phyloP scores from a whole-genome alignment of 805 yeast genomes.

The Barnettozyma siamensis region DNA sequence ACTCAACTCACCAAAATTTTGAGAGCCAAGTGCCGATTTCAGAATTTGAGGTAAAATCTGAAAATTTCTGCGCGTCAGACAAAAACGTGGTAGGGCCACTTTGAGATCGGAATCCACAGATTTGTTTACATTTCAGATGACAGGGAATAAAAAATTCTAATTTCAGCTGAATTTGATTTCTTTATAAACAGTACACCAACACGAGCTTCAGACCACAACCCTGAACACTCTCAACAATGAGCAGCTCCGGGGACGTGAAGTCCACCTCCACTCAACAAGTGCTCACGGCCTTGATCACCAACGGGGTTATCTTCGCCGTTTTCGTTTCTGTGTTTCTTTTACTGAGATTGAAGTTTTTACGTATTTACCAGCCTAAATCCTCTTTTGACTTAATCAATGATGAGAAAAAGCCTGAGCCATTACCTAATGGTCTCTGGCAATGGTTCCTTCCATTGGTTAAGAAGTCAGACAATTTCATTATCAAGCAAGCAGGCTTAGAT shows the following conservation, averaged over 20 bases:
- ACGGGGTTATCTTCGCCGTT: slow-evolving; percentile 57
- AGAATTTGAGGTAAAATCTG: no score
- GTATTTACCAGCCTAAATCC: slow-evolving; percentile 83
- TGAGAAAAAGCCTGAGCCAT: slow-evolving; percentile 65
- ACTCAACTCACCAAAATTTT: no score
- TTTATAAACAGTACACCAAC: no score
- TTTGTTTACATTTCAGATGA: background rate
- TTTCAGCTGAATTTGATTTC: no score
- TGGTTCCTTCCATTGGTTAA: slow-evolving; percentile 65
- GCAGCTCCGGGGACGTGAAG: slow-evolving; percentile 1
- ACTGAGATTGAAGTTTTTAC: slow-evolving; percentile 55
- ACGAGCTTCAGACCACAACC: no score
- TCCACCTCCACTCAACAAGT: slow-evolving; percentile 70
- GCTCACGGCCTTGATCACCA: slow-evolving; percentile 61
- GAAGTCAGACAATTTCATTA: slow-evolving; percentile 67
- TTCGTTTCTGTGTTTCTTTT: slow-evolving; percentile 60
- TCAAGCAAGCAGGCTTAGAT: slow-evolving; percentile 88
- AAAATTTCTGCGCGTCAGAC: no score
- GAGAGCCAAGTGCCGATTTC: no score
- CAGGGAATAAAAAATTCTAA: no score
- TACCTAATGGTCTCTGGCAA: slow-evolving; percentile 58
- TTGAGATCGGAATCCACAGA: no score
- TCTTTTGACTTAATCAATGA: slow-evolving; percentile 52
- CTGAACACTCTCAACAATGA: no score
- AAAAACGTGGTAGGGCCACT: no score